Percentiles rank a stretch among this genome's conserved stretches.
phyloP scores from a whole-genome alignment of 495 filamentous ascomycete species.

The Bacidia gigantensis region DNA sequence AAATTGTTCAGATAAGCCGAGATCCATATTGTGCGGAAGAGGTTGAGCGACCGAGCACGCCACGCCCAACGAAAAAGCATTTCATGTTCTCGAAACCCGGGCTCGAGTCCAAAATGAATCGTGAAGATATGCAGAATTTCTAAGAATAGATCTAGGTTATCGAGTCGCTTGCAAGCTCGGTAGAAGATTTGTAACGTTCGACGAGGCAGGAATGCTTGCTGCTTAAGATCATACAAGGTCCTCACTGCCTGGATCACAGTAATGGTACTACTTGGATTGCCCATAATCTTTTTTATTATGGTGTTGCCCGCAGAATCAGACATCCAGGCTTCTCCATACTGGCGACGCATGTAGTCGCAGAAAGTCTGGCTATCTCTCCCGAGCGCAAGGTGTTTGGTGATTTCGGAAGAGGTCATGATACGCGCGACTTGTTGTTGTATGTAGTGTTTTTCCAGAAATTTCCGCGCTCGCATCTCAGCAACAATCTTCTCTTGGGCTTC shows the following conservation, averaged over 20 bases:
- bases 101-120: not conserved
- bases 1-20: conserved; percentile 31
- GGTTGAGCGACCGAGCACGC: conserved; percentile 26
- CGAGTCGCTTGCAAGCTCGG: conserved; percentile 4
- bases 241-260: conserved; percentile 3
- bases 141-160: conserved; percentile 4
- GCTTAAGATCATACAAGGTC: conserved; percentile 9
- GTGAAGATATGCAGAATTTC: conserved; percentile 8
- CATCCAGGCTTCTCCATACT: conserved; percentile 25
- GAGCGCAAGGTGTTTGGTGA: not conserved
- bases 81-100: conserved; percentile 5
- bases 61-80: conserved; percentile 30
- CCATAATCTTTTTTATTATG: conserved; percentile 21
- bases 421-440: conserved; percentile 4
- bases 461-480: conserved; percentile 24
- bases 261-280: conserved; percentile 12
- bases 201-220: conserved; percentile 4
- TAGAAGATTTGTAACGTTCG: conserved; percentile 13
- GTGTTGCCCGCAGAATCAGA: conserved; percentile 22
- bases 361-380: conserved; percentile 16
- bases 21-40: conserved; percentile 34
- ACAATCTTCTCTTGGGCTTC: conserved; percentile 24
- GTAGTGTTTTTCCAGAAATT: conserved; percentile 19
- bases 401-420: conserved; percentile 4
- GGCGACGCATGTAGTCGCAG: conserved; percentile 22